phyloP scores from a whole-genome alignment of 441 rosid species.

The Geranium incanum region DNA sequence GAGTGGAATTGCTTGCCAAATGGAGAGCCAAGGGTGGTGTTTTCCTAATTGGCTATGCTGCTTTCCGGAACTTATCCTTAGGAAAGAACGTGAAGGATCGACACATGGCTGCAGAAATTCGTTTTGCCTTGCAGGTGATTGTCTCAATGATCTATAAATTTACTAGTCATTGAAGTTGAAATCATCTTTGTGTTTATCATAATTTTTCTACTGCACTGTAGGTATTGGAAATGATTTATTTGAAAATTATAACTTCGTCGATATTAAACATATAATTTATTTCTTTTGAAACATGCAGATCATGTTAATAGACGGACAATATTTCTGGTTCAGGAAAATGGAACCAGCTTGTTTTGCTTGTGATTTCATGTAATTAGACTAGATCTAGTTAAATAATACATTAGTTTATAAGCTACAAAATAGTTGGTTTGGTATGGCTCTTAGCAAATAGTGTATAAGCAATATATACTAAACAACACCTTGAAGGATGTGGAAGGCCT shows the following conservation, averaged over 20 bases:
- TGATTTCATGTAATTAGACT: neutral
- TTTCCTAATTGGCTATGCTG: constrained; percentile 79
- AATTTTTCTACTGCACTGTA: neutral
- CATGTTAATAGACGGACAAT: neutral
- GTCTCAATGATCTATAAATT: neutral
- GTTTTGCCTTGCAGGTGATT: constrained; percentile 78
- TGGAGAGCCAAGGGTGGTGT: constrained; percentile 97
- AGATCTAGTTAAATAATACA: too few relatives aligned
- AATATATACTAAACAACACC: neutral
- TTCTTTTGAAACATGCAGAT: neutral
- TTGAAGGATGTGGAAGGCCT: neutral
- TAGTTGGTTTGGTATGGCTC: neutral
- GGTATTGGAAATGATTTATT: neutral
- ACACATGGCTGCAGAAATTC: constrained; percentile 59
- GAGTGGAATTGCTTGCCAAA: constrained; percentile 70
- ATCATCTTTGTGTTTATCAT: neutral
- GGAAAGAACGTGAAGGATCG: constrained; percentile 84
- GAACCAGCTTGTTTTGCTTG: neutral
- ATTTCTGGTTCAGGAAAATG: neutral
- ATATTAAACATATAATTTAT: neutral
- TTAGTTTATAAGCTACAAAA: too few relatives aligned
- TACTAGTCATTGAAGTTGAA: neutral
- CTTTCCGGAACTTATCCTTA: constrained; percentile 85
- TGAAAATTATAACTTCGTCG: neutral
- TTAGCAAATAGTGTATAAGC: neutral